phyloP scores from a whole-genome alignment of 2,329 filamentous ascomycete genomes.

The Ophiostoma sp. region DNA sequence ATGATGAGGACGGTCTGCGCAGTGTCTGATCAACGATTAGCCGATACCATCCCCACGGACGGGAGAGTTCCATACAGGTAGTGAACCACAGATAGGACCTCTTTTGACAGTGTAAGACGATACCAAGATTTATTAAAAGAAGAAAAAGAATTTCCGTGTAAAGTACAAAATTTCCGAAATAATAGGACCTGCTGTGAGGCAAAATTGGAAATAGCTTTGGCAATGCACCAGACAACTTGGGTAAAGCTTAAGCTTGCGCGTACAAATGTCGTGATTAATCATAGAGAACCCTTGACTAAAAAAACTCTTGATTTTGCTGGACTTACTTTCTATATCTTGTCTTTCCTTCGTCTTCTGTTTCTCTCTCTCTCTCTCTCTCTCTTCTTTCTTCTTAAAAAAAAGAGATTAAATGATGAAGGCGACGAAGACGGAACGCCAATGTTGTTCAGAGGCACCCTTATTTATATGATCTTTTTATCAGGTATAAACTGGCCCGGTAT shows the following conservation, averaged over 20 bases:
- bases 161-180: background rate
- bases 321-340: background rate
- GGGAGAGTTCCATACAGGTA: constrained; percentile 8
- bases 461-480: too few relatives aligned
- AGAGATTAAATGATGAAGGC: too few relatives aligned
- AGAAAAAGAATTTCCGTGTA: background rate
- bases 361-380: too few relatives aligned
- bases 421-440: too few relatives aligned
- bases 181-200: background rate
- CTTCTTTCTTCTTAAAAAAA: too few relatives aligned
- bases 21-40: constrained; percentile 23
- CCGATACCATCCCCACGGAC: constrained; percentile 9
- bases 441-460: too few relatives aligned
- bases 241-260: constrained; percentile 1
- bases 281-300: background rate
- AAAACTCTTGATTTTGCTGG: background rate
- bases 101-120: background rate
- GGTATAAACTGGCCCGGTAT: too few relatives aligned
- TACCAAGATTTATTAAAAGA: background rate
- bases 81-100: constrained; percentile 11
- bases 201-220: background rate
- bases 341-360: too few relatives aligned
- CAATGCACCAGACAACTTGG: background rate
- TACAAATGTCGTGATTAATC: background rate
- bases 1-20: background rate